Evolutionary conservation across 192 early-diverging fungal species (phyloP), one percentile per base, ranked within the genome.

Genomic region (Linnemannia schmuckeri): DNA sequence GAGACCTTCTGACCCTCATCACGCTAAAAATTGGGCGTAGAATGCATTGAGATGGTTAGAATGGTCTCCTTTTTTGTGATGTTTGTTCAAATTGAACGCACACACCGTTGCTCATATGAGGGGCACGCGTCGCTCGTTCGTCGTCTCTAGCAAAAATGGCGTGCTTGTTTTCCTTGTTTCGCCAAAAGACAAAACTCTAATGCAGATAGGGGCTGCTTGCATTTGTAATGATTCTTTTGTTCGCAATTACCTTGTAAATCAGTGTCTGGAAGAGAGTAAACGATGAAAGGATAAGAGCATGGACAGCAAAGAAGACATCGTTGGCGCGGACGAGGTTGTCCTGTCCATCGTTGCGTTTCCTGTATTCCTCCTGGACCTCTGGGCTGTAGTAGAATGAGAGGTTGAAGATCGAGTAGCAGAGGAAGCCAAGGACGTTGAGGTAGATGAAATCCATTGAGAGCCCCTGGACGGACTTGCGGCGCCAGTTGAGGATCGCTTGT

Each of bases 381-480:
- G 77, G 78, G 83, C 90, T 94, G 52, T 89, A 93, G 76, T 90
- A 97, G 63, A 97, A 95, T 17, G 93, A 89, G 6, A 95, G 63
- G 82, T 95, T 97, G 94, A 94, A 97, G 27, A 93, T 72, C 38
- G 96, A 88, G 80, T 98, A 98, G 85, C 94, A 96, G 1, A 93
- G 52, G 71, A 98, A 98, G 27, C 97, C 97, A 71, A 93, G 89
- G 24, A 95, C 88, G 80, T 98, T 98, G 83, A 96, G 94, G 70
- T 92, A 91, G 2, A 97, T 79, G 91, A 97, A 98, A 83, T 98
- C 97, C 33, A 97, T 91, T 4, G 97, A 98, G 37, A 98, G 91
- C 0, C 97, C 97, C 57, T 93, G 89, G 2, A 97, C 95, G 77
- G 90, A 95, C 76, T 95, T 94, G 40, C 96, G 91, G 44, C 76